Base-by-base conservation (phyloP, 306 rosid genomes). In the Corylus heterophylla region DNA sequence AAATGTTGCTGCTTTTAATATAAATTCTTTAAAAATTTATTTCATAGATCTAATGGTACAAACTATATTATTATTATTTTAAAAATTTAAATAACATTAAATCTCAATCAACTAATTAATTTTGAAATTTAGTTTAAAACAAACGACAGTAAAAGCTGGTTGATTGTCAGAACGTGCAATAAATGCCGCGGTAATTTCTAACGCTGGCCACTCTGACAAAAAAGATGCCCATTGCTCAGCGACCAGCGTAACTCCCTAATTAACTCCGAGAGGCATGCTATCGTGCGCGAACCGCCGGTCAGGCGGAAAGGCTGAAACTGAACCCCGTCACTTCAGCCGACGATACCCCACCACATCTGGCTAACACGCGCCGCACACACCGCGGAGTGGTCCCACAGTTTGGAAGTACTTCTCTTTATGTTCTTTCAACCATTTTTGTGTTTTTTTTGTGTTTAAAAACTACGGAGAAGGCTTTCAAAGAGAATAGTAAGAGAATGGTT, bases 211-310 rank as follows among this genome's bases (percentile, higher is more conserved):
- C 69, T 78, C 79, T 85, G 83, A 77, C 81, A 81, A n/a, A 80
- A 83, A 59, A 42, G 45, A 45, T 50, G 79, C 59, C 42, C 75
- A 22, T 22, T 22, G 25, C 25, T 22, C 25, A 31, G 35, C 35
- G 35, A 31, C 35, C 67, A 84, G 83, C 66, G 77, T 69, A 88
- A 88, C 87, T 49, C 82, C 86, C 86, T 74, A 80, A 67, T 50
- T 86, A 85, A 83, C 76, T 75, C 48, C 84, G 77, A 78, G 75
- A 35, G 80, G 20, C 71, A 66, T 62, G 80, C 79, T 78, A 29
- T 3, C 78, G n/a, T 49, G 66, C 29, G 80, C 45, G 8, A 7
- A 42, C 7, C 45, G 45, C 88, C 12, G 69, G 54, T 66, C 62
- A 56, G 20, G 55, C 49, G 37, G 35, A 49, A 31, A 18, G 25